Conservation (phyloP, 495 filamentous ascomycete genomes). For the Talaromyces thailandensis region DNA sequence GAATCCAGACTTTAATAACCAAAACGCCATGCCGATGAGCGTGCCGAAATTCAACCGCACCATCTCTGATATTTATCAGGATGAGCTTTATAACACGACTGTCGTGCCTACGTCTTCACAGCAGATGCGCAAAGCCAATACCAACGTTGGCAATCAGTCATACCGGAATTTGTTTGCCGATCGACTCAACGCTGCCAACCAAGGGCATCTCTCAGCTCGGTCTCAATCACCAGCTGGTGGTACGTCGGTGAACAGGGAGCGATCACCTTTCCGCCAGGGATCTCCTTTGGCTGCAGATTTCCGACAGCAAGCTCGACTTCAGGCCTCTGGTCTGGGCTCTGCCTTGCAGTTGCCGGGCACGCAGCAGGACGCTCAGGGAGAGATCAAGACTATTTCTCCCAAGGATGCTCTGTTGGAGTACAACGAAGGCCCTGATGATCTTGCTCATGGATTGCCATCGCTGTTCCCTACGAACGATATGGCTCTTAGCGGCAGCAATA, state of each 20-base stretch:
- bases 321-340: constrained; percentile 29
- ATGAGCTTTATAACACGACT: constrained; percentile 74
- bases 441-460: constrained; percentile 41
- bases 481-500: constrained; percentile 27
- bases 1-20: constrained; percentile 34
- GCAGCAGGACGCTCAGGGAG: constrained; percentile 11
- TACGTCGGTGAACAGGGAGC: constrained; percentile 48
- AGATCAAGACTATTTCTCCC: constrained; percentile 86
- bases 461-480: constrained; percentile 55
- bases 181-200: constrained; percentile 69
- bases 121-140: constrained; percentile 24
- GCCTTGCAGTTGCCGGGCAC: constrained; percentile 26
- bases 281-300: constrained; percentile 54
- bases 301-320: constrained; percentile 16
- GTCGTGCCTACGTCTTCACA: constrained; percentile 36
- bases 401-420: constrained; percentile 90
- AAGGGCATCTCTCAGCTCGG: constrained; percentile 55
- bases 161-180: constrained; percentile 61
- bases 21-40: constrained; percentile 22
- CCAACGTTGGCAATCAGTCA: constrained; percentile 38
- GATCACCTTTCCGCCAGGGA: constrained; percentile 73
- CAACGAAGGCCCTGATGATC: constrained; percentile 59
- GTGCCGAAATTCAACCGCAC: constrained; percentile 79
- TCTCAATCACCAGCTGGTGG: constrained; percentile 44
- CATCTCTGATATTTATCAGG: constrained; percentile 74